Evolutionary conservation across 1,284 basidiomycete species (phyloP).

Genomic region (Coriolopsis trogii): DNA sequence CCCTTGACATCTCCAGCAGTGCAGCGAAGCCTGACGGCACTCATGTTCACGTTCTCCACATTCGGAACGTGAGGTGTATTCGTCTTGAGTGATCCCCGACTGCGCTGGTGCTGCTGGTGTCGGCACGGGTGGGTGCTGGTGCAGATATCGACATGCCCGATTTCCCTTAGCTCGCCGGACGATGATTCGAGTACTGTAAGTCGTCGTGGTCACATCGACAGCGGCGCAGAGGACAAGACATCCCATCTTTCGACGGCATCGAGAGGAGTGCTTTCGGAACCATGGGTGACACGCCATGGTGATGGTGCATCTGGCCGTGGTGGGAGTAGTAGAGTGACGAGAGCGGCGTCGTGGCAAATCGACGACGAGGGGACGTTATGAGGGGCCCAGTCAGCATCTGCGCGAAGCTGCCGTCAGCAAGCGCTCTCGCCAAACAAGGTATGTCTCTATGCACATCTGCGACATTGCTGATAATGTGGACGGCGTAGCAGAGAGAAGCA

Average conservation of each 20-base stretch:
- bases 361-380: conserved; percentile 18
- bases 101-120: no score
- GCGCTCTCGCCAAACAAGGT: conserved; percentile 17
- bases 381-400: conserved; percentile 20
- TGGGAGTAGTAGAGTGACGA: conserved; percentile 9
- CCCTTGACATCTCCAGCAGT: no score
- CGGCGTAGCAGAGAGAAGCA: background rate
- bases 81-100: conserved; percentile 26
- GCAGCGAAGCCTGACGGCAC: no score
- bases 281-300: conserved; percentile 3
- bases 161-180: conserved; percentile 14
- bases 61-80: conserved; percentile 44
- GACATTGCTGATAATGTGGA: no score
- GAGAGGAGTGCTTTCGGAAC: background rate
- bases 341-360: conserved; percentile 12
- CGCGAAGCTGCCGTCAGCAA: conserved; percentile 14
- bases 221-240: conserved; percentile 13
- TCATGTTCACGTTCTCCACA: conserved; percentile 3
- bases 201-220: conserved; percentile 15
- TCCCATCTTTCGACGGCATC: conserved; percentile 4
- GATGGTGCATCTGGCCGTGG: conserved; percentile 3
- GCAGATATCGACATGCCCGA: conserved; percentile 17
- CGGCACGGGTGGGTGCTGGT: conserved; percentile 4
- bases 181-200: conserved; percentile 14
- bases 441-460: no score